Evolutionary conservation across 129 eudicot species (phyloP).

Genomic region (Escallonia herrerae): DNA sequence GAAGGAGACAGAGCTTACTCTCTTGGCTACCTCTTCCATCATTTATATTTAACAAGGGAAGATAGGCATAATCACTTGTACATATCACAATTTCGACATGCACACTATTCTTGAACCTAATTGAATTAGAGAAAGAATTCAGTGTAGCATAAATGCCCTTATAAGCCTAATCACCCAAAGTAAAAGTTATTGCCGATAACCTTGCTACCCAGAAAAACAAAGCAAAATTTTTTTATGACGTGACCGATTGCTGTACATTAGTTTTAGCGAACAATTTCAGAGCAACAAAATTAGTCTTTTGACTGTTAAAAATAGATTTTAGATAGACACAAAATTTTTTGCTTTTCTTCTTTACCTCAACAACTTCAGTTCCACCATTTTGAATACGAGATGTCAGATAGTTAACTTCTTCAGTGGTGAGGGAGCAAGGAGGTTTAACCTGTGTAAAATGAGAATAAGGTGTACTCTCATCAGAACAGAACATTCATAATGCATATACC

Average conservation of each 20-base stretch:
- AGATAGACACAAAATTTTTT: neutral
- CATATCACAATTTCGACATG: too few species aligned
- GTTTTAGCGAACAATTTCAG: neutral
- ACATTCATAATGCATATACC: neutral
- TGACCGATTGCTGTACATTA: neutral
- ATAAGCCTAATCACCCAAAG: too few species aligned
- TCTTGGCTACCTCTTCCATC: too few species aligned
- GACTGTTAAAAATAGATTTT: neutral
- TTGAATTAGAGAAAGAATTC: too few species aligned
- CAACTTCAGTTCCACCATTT: slow-evolving; percentile 99
- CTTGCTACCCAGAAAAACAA: too few species aligned
- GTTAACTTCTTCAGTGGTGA: slow-evolving; percentile 59
- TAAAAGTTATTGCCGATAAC: too few species aligned
- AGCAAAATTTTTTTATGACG: neutral
- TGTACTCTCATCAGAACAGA: neutral
- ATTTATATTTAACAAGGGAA: too few species aligned
- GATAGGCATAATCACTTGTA: too few species aligned
- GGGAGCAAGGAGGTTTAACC: slow-evolving; percentile 81
- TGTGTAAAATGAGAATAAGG: slow-evolving; percentile 10
- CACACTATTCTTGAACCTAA: too few species aligned
- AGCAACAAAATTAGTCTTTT: too few species aligned
- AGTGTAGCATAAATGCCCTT: too few species aligned
- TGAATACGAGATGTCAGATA: slow-evolving; percentile 76
- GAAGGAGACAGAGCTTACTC: too few species aligned
- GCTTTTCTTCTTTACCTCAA: slow-evolving; percentile 47